Conservation (phyloP, 179 eudicot genomes). For the Silene coronaria region DNA sequence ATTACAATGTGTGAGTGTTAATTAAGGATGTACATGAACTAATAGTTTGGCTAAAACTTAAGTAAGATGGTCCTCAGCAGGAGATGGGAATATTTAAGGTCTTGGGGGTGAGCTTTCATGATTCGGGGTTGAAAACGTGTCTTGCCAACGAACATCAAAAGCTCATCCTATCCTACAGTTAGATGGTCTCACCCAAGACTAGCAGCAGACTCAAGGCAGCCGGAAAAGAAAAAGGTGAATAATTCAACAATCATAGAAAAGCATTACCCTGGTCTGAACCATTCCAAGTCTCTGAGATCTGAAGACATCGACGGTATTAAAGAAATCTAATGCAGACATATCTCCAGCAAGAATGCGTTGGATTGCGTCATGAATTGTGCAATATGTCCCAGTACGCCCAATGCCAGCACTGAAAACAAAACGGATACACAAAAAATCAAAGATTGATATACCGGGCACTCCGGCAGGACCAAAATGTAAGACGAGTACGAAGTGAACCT, state of each 20-base stretch:
- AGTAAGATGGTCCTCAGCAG: too few relatives aligned
- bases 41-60: too few relatives aligned
- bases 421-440: constrained; percentile 15
- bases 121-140: too few relatives aligned
- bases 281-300: constrained; percentile 91
- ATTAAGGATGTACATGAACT: too few relatives aligned
- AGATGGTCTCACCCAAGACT: too few relatives aligned
- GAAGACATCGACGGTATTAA: constrained; percentile 48
- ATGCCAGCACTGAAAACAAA: constrained; percentile 78
- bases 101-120: too few relatives aligned
- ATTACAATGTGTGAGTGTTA: too few relatives aligned
- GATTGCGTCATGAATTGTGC: constrained; percentile 70
- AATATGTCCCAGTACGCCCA: constrained; percentile 95
- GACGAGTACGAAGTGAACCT: constrained; percentile 42
- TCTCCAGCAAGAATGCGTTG: constrained; percentile 78
- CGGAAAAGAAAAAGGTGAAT: background rate
- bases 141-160: too few relatives aligned
- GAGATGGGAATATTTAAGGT: too few relatives aligned
- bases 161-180: too few relatives aligned
- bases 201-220: background rate
- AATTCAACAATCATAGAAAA: background rate
- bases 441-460: background rate
- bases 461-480: background rate
- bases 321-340: constrained; percentile 75
- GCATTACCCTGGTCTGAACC: constrained; percentile 82